phyloP scores from a whole-genome alignment of 1,284 basidiomycete species.

The Marasmius tenuissimus region DNA sequence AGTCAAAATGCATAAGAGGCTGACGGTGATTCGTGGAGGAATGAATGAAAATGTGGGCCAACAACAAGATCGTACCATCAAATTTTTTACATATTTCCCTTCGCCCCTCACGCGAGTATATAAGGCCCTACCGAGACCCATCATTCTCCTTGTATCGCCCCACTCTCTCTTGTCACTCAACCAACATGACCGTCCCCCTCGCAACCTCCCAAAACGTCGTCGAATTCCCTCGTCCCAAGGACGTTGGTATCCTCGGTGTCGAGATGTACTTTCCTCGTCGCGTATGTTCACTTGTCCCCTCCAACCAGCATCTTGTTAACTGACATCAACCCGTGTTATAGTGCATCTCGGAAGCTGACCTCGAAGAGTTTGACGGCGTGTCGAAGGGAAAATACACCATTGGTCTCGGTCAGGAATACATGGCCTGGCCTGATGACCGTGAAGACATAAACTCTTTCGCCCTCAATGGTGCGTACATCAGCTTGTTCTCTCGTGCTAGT shows the following conservation, averaged over 20 bases:
- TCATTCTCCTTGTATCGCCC: not conserved
- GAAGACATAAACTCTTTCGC: conserved; percentile 99
- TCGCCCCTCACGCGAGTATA: conserved; percentile 7
- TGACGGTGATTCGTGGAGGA: not conserved
- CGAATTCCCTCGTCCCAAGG: conserved; percentile 70
- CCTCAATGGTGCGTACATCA: conserved; percentile 74
- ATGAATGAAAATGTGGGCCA: not conserved
- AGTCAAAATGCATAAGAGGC: no score
- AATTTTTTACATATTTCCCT: conserved; percentile 23
- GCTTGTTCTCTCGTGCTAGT: not conserved
- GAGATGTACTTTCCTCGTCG: conserved; percentile 94
- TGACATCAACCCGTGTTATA: conserved; percentile 28
- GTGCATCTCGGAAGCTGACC: conserved; percentile 94
- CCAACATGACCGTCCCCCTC: conserved; percentile 42
- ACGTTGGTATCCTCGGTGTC: conserved; percentile 90
- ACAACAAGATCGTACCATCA: conserved; percentile 15
- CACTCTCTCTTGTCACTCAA: conserved; percentile 4
- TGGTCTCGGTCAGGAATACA: conserved; percentile 96
- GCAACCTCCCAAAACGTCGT: conserved; percentile 22
- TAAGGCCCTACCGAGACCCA: not conserved
- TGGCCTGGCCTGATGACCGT: conserved; percentile 96
- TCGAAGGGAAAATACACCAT: conserved; percentile 99
- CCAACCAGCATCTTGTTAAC: conserved; percentile 8
- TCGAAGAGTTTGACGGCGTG: conserved; percentile 96
- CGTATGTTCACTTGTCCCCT: conserved; percentile 44